Conservation (phyloP, 129 eudicot genomes). For the Ambrosia trifida region DNA sequence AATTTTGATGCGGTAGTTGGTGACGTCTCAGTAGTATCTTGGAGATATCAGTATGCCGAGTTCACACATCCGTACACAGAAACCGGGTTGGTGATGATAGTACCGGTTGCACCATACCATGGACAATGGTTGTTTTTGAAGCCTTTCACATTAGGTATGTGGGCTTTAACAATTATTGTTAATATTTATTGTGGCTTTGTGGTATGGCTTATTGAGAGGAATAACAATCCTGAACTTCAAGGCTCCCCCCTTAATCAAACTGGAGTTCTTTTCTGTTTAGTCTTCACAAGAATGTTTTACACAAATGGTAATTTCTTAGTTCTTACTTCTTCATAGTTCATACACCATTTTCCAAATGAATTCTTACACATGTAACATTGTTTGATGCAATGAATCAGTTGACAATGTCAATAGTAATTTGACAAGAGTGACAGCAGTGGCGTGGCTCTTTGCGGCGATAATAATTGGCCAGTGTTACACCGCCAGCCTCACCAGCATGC, state of each 20-base stretch:
- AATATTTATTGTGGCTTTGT: slow-evolving; percentile 46
- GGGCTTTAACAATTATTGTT: slow-evolving; percentile 40
- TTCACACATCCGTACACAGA: slow-evolving; percentile 57
- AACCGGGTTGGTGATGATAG: slow-evolving; percentile 53
- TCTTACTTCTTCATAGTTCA: not conserved
- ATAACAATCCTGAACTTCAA: slow-evolving; percentile 26
- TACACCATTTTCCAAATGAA: not conserved
- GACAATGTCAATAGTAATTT: slow-evolving; percentile 43
- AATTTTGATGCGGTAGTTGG: slow-evolving; percentile 52
- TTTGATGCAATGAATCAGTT: slow-evolving; percentile 24
- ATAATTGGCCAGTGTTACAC: slow-evolving; percentile 58
- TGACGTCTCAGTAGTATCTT: slow-evolving; percentile 43
- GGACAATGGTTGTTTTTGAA: slow-evolving; percentile 48
- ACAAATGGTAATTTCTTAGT: slow-evolving; percentile 21
- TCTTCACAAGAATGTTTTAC: slow-evolving; percentile 32
- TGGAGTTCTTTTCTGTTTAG: slow-evolving; percentile 24
- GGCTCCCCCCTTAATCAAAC: slow-evolving; percentile 41
- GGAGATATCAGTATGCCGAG: slow-evolving; percentile 39
- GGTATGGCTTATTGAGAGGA: slow-evolving; percentile 54
- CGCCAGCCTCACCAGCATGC: slow-evolving; percentile 57
- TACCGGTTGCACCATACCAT: slow-evolving; percentile 32
- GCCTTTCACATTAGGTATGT: slow-evolving; percentile 55
- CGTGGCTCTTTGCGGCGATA: slow-evolving; percentile 52
- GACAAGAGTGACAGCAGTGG: slow-evolving; percentile 42
- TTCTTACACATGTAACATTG: not conserved